Evolutionary conservation across 73 alveolate genomes (phyloP).

Genomic region (Tetrahymena thermophila): DNA sequence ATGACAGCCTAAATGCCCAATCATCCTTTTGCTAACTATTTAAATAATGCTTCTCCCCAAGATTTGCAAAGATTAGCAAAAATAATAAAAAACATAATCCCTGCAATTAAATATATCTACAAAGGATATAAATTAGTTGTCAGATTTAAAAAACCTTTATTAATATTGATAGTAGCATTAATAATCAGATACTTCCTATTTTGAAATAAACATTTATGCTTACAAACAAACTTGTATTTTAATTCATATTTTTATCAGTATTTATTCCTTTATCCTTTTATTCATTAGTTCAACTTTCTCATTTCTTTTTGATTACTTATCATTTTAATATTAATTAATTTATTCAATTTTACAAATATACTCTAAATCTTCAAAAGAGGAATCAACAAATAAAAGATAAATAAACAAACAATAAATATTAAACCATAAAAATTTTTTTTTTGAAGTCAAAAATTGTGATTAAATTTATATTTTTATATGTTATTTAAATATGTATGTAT

Average conservation of each 20-base stretch:
- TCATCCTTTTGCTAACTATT: slow-evolving; percentile 10
- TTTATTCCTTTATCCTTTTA: neutral
- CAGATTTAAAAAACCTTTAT: neutral
- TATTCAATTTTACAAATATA: too few species aligned
- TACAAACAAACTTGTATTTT: neutral
- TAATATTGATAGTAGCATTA: neutral
- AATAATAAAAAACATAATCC: neutral
- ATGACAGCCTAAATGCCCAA: slow-evolving; percentile 54
- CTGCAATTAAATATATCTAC: neutral
- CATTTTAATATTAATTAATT: too few species aligned
- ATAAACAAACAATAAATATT: too few species aligned
- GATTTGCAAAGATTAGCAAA: neutral
- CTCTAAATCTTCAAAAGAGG: too few species aligned
- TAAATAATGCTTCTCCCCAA: neutral
- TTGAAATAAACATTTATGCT: neutral
- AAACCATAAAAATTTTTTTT: too few species aligned
- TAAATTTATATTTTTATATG: too few species aligned
- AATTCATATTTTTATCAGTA: neutral
- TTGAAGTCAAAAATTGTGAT: too few species aligned
- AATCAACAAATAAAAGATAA: too few species aligned
- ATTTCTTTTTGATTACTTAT: too few species aligned
- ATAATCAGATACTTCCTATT: neutral
- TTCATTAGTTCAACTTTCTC: too few species aligned
- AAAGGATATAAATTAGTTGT: neutral
- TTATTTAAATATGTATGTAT: too few species aligned